Evolutionary conservation across 208 protist species (phyloP).

Genomic region (Vickermania ingenoplastis): DNA sequence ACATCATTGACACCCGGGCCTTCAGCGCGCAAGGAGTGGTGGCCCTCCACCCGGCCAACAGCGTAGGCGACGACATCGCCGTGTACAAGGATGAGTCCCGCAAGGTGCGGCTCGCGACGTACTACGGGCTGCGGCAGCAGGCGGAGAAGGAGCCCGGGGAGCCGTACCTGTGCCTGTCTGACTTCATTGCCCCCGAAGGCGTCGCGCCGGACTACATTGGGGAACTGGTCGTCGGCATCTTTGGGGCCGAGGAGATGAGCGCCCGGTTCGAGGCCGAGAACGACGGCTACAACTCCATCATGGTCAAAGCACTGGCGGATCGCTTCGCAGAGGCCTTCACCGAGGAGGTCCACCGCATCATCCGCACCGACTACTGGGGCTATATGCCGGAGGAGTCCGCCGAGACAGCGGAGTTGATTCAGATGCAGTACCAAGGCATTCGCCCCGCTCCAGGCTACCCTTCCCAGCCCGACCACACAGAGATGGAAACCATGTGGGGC

Average conservation of each 20-base stretch:
- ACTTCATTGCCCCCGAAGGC: slow-evolving; percentile 91
- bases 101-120: slow-evolving; percentile 23
- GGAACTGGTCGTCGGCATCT: slow-evolving; percentile 81
- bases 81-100: slow-evolving; percentile 69
- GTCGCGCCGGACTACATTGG: slow-evolving; percentile 89
- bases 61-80: slow-evolving; percentile 91
- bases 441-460: slow-evolving; percentile 95
- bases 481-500: slow-evolving; percentile 92
- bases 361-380: slow-evolving; percentile 89
- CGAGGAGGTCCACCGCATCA: slow-evolving; percentile 85
- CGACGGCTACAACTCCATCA: slow-evolving; percentile 92
- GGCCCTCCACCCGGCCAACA: slow-evolving; percentile 87
- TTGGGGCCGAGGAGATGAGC: slow-evolving; percentile 79
- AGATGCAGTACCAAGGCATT: slow-evolving; percentile 94
- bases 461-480: slow-evolving; percentile 94
- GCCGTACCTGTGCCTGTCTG: slow-evolving; percentile 85
- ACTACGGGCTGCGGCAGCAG: slow-evolving; percentile 91
- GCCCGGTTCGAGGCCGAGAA: slow-evolving; percentile 66
- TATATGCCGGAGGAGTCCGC: slow-evolving; percentile 81
- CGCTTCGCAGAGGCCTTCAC: slow-evolving; percentile 80
- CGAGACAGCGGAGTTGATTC: slow-evolving; percentile 79
- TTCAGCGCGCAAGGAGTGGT: slow-evolving; percentile 75
- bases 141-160: slow-evolving; percentile 86
- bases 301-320: slow-evolving; percentile 93
- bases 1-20: slow-evolving; percentile 76